Conservation (phyloP, 2,329 filamentous ascomycete species). For the Aquanectria penicillioides region DNA sequence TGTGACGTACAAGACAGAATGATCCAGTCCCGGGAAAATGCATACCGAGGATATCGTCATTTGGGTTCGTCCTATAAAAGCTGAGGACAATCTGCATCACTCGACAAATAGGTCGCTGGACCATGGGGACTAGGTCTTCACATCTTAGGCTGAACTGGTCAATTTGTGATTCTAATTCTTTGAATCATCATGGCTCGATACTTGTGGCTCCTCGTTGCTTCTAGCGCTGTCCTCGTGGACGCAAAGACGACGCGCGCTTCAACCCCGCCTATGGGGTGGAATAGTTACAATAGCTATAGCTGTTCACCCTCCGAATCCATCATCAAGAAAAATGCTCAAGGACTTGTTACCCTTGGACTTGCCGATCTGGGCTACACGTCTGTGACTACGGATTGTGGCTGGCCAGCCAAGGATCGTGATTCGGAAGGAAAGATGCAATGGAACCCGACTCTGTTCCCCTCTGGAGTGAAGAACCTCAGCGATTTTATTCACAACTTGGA, state of each 20-base stretch:
- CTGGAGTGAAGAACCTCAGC: constrained; percentile 58
- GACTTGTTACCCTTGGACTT: constrained; percentile 62
- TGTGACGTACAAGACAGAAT: background rate
- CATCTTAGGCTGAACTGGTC: no score
- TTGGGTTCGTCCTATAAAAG: background rate
- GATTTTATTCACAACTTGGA: constrained; percentile 60
- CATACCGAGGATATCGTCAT: background rate
- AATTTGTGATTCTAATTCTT: no score
- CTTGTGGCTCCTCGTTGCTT: constrained; percentile 8
- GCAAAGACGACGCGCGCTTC: constrained; percentile 34
- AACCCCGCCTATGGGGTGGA: constrained; percentile 64
- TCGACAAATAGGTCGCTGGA: no score
- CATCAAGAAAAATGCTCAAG: constrained; percentile 58
- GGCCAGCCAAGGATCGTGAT: constrained; percentile 55
- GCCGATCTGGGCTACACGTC: constrained; percentile 63
- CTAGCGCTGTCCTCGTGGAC: background rate
- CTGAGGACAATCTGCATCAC: no score
- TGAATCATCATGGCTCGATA: constrained; percentile 6
- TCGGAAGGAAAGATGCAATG: constrained; percentile 58
- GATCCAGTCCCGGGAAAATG: background rate
- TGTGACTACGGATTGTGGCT: constrained; percentile 69
- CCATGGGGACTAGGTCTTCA: no score
- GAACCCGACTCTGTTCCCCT: constrained; percentile 61
- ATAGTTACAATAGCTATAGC: constrained; percentile 63
- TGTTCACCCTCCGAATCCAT: constrained; percentile 31